Evolutionary conservation across 2,329 filamentous ascomycete genomes (phyloP).

Genomic region (Plenodomus lindquistii): DNA sequence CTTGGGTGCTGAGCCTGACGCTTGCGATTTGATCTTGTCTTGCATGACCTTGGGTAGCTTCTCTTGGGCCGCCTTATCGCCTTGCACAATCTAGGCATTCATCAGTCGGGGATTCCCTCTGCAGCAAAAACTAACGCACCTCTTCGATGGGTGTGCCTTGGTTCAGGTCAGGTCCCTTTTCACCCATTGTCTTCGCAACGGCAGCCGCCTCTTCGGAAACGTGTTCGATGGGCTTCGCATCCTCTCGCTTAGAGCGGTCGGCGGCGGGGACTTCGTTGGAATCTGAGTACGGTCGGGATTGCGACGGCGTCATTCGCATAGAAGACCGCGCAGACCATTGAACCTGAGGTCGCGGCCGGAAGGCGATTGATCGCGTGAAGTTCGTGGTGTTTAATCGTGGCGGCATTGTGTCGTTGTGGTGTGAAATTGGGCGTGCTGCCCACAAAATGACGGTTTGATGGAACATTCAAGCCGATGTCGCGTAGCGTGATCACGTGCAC

Average conservation of each 20-base stretch:
- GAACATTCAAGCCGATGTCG: conserved; percentile 13
- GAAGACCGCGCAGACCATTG: conserved; percentile 35
- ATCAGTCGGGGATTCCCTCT: neutral
- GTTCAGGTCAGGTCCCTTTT: conserved; percentile 63
- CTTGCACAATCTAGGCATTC: conserved; percentile 60
- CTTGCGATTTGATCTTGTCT: conserved; percentile 59
- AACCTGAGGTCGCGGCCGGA: conserved; percentile 30
- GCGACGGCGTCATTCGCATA: conserved; percentile 24
- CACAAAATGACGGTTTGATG: conserved; percentile 22
- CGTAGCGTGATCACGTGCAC: conserved; percentile 22
- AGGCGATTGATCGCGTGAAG: conserved; percentile 38
- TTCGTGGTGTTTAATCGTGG: conserved; percentile 42
- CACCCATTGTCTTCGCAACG: conserved; percentile 61
- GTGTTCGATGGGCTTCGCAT: conserved; percentile 54
- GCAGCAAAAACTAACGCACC: conserved; percentile 45
- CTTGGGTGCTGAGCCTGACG: conserved; percentile 41
- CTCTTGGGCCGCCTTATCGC: conserved; percentile 63
- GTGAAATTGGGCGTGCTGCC: conserved; percentile 9
- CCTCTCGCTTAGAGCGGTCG: conserved; percentile 35
- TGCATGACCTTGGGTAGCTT: conserved; percentile 70
- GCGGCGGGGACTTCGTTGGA: conserved; percentile 35
- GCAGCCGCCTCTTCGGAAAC: conserved; percentile 69
- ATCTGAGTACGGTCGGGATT: conserved; percentile 37
- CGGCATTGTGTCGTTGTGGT: conserved; percentile 37
- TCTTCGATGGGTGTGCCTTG: conserved; percentile 70